phyloP scores from a whole-genome alignment of 345 rosid species.

The Eucalyptus brandiana region DNA sequence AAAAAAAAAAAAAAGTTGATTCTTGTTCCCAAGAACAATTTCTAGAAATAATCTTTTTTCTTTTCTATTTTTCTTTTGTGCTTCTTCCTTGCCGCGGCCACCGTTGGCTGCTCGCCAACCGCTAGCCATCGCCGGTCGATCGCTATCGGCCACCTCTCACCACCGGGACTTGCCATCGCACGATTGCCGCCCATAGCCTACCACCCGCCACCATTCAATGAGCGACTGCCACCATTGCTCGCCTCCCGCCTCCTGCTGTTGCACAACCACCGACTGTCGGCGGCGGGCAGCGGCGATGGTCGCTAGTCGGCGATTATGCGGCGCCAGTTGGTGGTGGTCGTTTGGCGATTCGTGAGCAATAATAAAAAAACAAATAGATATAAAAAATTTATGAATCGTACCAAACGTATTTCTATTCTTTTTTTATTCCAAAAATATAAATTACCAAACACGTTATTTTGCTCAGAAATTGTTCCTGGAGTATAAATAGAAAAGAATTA shows the following conservation, averaged over 20 bases:
- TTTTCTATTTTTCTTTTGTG: too few relatives aligned
- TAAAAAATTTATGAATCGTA: too few relatives aligned
- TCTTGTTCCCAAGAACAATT: fast-evolving
- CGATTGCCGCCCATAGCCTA: too few relatives aligned
- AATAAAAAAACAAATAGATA: too few relatives aligned
- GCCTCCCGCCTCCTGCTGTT: too few relatives aligned
- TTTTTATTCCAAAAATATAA: too few relatives aligned
- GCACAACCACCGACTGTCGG: fast-evolving
- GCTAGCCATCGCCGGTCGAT: fast-evolving
- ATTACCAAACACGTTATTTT: too few relatives aligned
- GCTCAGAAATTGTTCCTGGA: fast-evolving
- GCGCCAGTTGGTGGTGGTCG: fast-evolving
- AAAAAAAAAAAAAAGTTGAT: fast-evolving
- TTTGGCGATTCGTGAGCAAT: fast-evolving
- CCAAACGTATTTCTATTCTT: too few relatives aligned
- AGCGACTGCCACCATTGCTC: fast-evolving
- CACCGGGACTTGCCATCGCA: fast-evolving
- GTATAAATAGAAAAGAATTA: too few relatives aligned
- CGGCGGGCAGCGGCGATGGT: fast-evolving
- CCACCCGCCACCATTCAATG: too few relatives aligned
- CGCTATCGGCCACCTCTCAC: fast-evolving
- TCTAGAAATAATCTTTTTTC: too few relatives aligned
- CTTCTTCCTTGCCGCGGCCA: too few relatives aligned
- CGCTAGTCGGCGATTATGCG: fast-evolving
- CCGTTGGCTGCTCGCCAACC: fast-evolving